Evolutionary conservation across 1,284 basidiomycete genomes (phyloP).

Genomic region (Xerocomus minutiporus): DNA sequence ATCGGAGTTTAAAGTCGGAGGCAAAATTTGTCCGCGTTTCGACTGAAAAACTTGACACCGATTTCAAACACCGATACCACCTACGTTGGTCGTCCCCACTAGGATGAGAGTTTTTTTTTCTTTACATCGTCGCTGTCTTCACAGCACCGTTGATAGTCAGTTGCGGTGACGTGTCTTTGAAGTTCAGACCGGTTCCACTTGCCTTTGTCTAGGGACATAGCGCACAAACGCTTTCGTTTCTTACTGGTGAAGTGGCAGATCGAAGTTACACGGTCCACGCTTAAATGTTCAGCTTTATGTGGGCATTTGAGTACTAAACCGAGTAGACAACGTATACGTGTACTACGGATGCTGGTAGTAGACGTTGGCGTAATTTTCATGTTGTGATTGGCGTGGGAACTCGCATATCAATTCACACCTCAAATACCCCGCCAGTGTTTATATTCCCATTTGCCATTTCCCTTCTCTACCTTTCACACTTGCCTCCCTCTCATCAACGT

Average conservation of each 20-base stretch:
- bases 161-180: neutral
- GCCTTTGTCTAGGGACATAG: slow-evolving; percentile 67
- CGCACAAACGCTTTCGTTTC: slow-evolving; percentile 62
- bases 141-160: neutral
- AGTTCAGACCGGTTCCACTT: slow-evolving; percentile 40
- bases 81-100: too few relatives aligned
- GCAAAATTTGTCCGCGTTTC: too few relatives aligned
- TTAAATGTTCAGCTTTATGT: slow-evolving; percentile 54
- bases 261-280: slow-evolving; percentile 56
- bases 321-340: slow-evolving; percentile 39
- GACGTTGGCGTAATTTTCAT: neutral
- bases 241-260: slow-evolving; percentile 68
- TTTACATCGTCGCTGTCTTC: neutral
- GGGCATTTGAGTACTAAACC: slow-evolving; percentile 72
- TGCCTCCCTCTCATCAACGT: slow-evolving; percentile 15
- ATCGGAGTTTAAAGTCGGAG: too few relatives aligned
- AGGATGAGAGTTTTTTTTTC: neutral
- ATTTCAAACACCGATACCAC: too few relatives aligned
- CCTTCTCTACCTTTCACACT: slow-evolving; percentile 19
- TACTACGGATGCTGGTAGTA: neutral
- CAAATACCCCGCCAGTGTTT: slow-evolving; percentile 4
- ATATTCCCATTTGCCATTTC: slow-evolving; percentile 11
- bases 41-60: too few relatives aligned
- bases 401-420: slow-evolving; percentile 14
- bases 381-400: slow-evolving; percentile 27